Base-by-base conservation (phyloP, 352 stramenopile genomes). In the Phytophthora lateralis region DNA sequence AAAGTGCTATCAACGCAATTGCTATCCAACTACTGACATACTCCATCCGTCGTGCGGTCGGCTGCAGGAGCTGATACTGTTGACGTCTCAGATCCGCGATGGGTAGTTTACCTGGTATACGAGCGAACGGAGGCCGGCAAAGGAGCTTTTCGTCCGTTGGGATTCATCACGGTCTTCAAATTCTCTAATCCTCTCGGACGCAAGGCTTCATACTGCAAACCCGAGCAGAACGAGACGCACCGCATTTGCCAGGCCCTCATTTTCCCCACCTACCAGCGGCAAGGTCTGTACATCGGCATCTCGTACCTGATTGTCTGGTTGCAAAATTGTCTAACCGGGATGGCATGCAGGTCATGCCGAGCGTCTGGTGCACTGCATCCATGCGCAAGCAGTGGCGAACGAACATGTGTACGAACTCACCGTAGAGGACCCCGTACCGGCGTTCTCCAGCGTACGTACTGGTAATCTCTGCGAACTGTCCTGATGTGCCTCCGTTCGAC, bases 191-290 rank as follows among this genome's bases (percentile, higher is more conserved):
- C 87, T 11, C 63, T 93, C 3, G 75, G 82, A 14, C 78, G 82
- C 47, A 90, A 90, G 27, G 59, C 56, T 24, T 14, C 44, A 18
- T 71, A 72, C 42, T 77, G 57, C 20, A 66, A 65, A 35, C 52
- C 56, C 14, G 58, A 63, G 18, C 76, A 82, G 53, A 87, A 85
- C 20, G 76, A 93, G 56, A 91, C 80, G 14, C 85, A 88, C 42
- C 82, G 87, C 30, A 94, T 96, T 59, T 96, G 87, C 53, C 87
- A 96, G 38, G 87, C 78, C 9, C 73, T 96, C 12, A 71, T 96
- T 17, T 89, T 94, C 55, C 85, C 87, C 2, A 78, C 76, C 0
- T 81, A 88, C 55, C 87, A 96, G 63, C 83, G 85, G 1, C 87
- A 94, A 82, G 82, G 82, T 89, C 24, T 26, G 27, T 55, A 14